phyloP scores from a whole-genome alignment of 306 rosid species.

The Cicer pinnatifidum region DNA sequence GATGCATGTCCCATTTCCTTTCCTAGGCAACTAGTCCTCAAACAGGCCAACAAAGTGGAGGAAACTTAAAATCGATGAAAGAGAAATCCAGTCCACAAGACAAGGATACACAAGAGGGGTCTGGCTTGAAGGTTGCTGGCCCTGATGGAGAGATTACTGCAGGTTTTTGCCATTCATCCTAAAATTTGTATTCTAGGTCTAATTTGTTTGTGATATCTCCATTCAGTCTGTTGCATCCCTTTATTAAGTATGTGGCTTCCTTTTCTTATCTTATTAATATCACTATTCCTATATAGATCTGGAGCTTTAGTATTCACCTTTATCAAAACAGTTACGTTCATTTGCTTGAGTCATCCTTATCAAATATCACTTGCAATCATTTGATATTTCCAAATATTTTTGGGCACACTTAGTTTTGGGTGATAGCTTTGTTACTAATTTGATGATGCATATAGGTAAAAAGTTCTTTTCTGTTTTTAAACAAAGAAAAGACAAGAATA shows the following conservation, averaged over 20 bases:
- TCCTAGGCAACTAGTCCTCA: constrained; percentile 68
- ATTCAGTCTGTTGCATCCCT: constrained; percentile 13
- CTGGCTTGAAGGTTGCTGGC: constrained; percentile 63
- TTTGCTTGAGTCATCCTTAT: constrained; percentile 25
- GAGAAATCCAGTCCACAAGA: constrained; percentile 61
- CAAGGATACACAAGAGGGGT: constrained; percentile 55
- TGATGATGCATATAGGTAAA: constrained; percentile 27
- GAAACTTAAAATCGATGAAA: constrained; percentile 62
- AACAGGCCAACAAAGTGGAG: constrained; percentile 63
- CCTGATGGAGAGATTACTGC: constrained; percentile 69
- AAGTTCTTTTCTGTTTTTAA: constrained; percentile 9
- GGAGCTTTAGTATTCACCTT: constrained; percentile 27
- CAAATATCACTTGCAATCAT: constrained; percentile 10
- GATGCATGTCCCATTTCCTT: constrained; percentile 36
- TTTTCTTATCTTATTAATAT: constrained; percentile 19
- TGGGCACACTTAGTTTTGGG: constrained; percentile 32
- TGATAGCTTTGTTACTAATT: constrained; percentile 39
- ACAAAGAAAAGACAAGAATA: constrained; percentile 20
- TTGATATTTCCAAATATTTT: constrained; percentile 19
- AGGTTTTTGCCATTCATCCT: constrained; percentile 51
- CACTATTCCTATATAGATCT: constrained; percentile 28
- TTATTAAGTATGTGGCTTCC: constrained; percentile 38
- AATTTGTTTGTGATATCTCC: constrained; percentile 11
- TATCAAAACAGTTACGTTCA: constrained; percentile 30
- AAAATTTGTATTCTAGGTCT: constrained; percentile 37